Base-by-base conservation (phyloP, 2,329 filamentous ascomycete genomes). In the Teratosphaeria pseudoeucalypti region DNA sequence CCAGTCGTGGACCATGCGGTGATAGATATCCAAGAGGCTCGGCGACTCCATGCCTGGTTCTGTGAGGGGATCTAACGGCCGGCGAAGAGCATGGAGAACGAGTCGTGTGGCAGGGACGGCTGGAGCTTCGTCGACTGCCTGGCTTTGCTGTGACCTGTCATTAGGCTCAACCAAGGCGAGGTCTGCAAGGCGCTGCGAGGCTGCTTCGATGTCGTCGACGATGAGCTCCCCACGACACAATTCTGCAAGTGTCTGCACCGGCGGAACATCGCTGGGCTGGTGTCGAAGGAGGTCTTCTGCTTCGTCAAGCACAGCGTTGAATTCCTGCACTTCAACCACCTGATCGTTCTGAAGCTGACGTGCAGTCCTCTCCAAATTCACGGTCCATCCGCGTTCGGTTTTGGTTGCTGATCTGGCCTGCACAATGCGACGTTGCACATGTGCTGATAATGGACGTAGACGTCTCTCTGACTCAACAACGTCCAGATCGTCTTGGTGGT, bases 141-240 rank as follows among this genome's bases (percentile, higher is more conserved):
- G 43, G 43, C 16, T n/a, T 2, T n/a, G 43, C 19, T 19, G 43
- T 49, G 19, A 19, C 10, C 19, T 52, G 6, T n/a, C 53, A 14
- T 39, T 37, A 3, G 16, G 6, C 7, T 54, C 43, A 11, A 55
- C 29, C 6, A 47, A 11, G 9, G 60, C 12, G 29, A 65, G 58
- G 7, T 62, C 52, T 19, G 57, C 32, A 27, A 64, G 61, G 14
- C 60, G 57, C n/a, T 60, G 55, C 12, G 61, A 52, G 19, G 57
- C 62, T 29, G 57, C 54, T 10, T 66, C 63, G 32, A 64, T 55
- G 32, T 67, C 65, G 52, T 34, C 43, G 16, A 65, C 55, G 7
- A 43, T 52, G 3, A 63, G 37, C 39, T 65, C 64, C 14, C 58
- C 43, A 6, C 56, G 34, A 6, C 55, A 47, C 34, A 55, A 32